These are phyloP conservation scores for Ceratobasidium sp. DNA, from an alignment of 1,284 basidiomycete species.

Conservation along the genomic window DNA sequence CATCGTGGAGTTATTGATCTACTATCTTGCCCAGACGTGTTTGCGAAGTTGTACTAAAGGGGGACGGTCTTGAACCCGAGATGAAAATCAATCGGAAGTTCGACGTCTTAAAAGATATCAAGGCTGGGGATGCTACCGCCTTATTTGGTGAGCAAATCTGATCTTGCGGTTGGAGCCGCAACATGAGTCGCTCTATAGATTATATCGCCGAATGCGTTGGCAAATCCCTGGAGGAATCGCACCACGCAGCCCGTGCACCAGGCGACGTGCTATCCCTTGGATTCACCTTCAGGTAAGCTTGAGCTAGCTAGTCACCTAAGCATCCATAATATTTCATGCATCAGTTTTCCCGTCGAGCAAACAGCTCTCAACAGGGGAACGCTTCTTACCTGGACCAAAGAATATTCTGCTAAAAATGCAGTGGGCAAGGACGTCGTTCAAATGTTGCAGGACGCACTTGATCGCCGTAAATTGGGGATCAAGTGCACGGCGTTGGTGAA, in stretches of 20 bases:
- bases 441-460: slow-evolving; percentile 92
- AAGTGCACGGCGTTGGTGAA: slow-evolving; percentile 95
- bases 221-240: slow-evolving; percentile 83
- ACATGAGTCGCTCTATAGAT: slow-evolving; percentile 68
- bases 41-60: slow-evolving; percentile 91
- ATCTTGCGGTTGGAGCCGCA: background rate
- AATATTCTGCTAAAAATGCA: slow-evolving; percentile 91
- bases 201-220: slow-evolving; percentile 98
- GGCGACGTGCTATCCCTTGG: slow-evolving; percentile 81
- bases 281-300: slow-evolving; percentile 81
- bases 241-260: slow-evolving; percentile 34
- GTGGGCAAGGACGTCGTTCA: slow-evolving; percentile 93
- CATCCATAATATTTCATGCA: slow-evolving; percentile 9
- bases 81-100: slow-evolving; percentile 91
- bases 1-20: slow-evolving; percentile 15
- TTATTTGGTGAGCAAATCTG: slow-evolving; percentile 77
- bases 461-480: slow-evolving; percentile 94
- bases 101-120: slow-evolving; percentile 89
- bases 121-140: slow-evolving; percentile 85
- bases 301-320: background rate
- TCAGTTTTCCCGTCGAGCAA: slow-evolving; percentile 94
- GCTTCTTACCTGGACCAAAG: slow-evolving; percentile 97
- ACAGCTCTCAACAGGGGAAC: slow-evolving; percentile 91
- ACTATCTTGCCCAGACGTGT: slow-evolving; percentile 73
- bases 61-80: slow-evolving; percentile 88